These are phyloP conservation scores for Colletotrichum orchidophilum DNA, from an alignment of 2,329 filamentous ascomycete species.

Conservation along the genomic window DNA sequence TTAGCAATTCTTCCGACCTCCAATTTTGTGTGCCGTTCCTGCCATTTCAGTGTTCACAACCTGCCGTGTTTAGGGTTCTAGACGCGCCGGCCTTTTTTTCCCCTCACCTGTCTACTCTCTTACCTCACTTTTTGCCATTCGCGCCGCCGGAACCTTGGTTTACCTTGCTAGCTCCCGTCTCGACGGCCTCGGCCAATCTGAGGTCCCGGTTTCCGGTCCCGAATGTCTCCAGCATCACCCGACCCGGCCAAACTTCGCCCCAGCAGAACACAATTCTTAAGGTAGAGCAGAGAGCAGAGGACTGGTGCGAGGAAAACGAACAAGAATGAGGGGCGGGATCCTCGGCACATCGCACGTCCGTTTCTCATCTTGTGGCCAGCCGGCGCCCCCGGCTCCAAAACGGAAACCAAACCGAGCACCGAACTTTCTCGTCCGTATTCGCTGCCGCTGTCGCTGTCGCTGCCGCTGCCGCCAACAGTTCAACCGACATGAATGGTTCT, in stretches of 20 bases:
- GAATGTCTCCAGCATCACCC: neutral
- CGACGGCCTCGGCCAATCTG: slow-evolving; percentile 17
- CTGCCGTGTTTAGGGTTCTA: slow-evolving; percentile 27
- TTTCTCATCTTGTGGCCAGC: neutral
- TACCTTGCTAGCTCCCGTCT: neutral
- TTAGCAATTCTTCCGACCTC: slow-evolving; percentile 29
- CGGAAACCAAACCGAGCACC: slow-evolving; percentile 24
- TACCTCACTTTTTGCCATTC: neutral
- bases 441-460: neutral
- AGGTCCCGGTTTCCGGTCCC: slow-evolving; percentile 17
- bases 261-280: neutral
- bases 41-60: neutral
- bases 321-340: slow-evolving; percentile 23
- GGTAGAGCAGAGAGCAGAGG: neutral
- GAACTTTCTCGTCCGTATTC: slow-evolving; percentile 17
- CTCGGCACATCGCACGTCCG: slow-evolving; percentile 17
- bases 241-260: neutral
- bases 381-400: slow-evolving; percentile 11
- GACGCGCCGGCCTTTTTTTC: slow-evolving; percentile 13
- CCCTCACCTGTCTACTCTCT: neutral
- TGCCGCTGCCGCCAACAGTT: neutral
- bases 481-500: neutral
- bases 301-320: neutral
- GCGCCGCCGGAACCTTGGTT: neutral
- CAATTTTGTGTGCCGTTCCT: slow-evolving; percentile 26